Conservation (phyloP, 164 flowering plant genomes). For the Macadamia tetraphylla region DNA sequence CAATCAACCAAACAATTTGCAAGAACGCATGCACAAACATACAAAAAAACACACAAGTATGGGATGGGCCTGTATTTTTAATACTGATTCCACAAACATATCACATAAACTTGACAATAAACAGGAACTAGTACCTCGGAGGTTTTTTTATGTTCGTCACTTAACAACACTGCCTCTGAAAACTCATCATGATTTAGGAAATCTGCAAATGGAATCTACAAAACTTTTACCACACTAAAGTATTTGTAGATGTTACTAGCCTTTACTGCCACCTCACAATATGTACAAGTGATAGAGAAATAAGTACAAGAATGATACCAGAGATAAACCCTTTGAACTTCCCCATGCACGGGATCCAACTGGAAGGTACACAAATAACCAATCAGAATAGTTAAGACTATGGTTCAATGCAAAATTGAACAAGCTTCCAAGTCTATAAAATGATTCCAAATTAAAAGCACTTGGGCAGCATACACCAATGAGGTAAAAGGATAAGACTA, state of each 20-base stretch:
- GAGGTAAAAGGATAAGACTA: background rate
- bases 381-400: conserved; percentile 3
- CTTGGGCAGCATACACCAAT: background rate
- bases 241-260: background rate
- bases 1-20: too few species aligned
- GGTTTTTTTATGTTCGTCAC: conserved; percentile 43
- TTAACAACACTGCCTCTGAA: conserved; percentile 45
- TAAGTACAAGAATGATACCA: conserved; percentile 39
- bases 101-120: background rate
- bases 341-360: conserved; percentile 89
- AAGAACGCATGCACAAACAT: too few species aligned
- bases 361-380: conserved; percentile 30
- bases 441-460: background rate
- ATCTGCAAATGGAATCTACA: conserved; percentile 89
- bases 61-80: too few species aligned
- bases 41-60: too few species aligned
- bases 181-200: conserved; percentile 70
- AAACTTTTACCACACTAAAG: conserved; percentile 9
- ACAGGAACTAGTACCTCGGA: conserved; percentile 52
- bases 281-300: background rate
- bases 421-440: background rate
- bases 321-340: conserved; percentile 51
- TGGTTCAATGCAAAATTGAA: background rate
- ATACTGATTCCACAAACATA: background rate
- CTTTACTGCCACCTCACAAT: background rate